phyloP scores from a whole-genome alignment of 495 filamentous ascomycete species.

The Daldinia vernicosa region DNA sequence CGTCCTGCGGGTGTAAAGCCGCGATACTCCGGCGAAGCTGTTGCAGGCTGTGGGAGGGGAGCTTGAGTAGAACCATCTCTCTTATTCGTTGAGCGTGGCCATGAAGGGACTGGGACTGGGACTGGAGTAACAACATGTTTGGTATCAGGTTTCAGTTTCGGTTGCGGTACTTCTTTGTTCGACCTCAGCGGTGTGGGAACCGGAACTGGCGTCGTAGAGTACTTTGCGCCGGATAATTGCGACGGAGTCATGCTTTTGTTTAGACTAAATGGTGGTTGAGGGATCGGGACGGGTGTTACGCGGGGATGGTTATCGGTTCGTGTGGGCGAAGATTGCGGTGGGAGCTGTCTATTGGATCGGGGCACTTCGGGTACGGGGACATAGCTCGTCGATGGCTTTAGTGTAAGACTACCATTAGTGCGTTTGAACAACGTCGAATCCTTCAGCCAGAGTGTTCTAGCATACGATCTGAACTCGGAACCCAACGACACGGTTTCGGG shows the following conservation, averaged over 20 bases:
- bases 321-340: constrained; percentile 8
- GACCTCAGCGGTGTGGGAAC: constrained; percentile 3
- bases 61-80: constrained; percentile 2
- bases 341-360: constrained; percentile 26
- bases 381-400: constrained; percentile 30
- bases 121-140: constrained; percentile 29
- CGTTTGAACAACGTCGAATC: constrained; percentile 29
- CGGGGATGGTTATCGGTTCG: not conserved
- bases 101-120: constrained; percentile 30
- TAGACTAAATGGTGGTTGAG: constrained; percentile 9
- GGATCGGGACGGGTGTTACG: constrained; percentile 32
- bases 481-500: constrained; percentile 20
- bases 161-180: constrained; percentile 4
- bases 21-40: not conserved
- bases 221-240: not conserved
- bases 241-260: not conserved
- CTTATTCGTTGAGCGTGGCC: not conserved
- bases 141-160: constrained; percentile 1
- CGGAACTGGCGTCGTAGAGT: constrained; percentile 6
- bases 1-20: constrained; percentile 39
- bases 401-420: constrained; percentile 29
- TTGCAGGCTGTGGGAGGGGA: not conserved
- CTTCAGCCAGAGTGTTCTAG: constrained; percentile 26
- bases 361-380: constrained; percentile 30
- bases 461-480: constrained; percentile 29